Conservation (phyloP, 2,329 filamentous ascomycete genomes). For the Ramichloridium luteum region DNA sequence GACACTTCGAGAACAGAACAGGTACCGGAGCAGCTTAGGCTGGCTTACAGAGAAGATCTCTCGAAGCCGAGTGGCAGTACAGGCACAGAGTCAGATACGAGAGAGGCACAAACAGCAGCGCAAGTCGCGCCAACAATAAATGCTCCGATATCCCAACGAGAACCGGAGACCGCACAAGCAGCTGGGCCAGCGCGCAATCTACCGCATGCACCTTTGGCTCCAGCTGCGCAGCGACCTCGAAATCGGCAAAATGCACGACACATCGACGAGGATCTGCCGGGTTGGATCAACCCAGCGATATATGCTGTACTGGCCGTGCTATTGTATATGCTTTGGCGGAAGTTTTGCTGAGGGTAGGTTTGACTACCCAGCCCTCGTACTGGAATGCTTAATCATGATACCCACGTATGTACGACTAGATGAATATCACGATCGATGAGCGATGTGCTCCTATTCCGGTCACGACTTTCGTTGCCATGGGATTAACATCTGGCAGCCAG, state of each 20-base stretch:
- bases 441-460: no score
- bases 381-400: no score
- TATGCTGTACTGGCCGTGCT: conserved; percentile 58
- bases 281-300: conserved; percentile 75
- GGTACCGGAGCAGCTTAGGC: conserved; percentile 44
- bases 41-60: conserved; percentile 66
- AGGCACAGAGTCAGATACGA: conserved; percentile 11
- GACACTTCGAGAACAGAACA: no score
- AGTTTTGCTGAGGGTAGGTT: conserved; percentile 3
- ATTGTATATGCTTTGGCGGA: conserved; percentile 49
- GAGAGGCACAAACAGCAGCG: conserved; percentile 3
- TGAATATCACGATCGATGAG: no score
- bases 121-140: background rate
- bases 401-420: no score
- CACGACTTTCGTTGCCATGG: no score
- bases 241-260: conserved; percentile 9
- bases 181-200: conserved; percentile 5
- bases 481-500: no score
- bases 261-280: conserved; percentile 42
- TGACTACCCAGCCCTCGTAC: no score
- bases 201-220: conserved; percentile 4
- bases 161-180: conserved; percentile 9
- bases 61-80: conserved; percentile 25
- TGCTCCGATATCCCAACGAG: conserved; percentile 2
- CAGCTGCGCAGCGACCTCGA: conserved; percentile 6